Base-by-base conservation (phyloP, 352 stramenopile species). In the Hyaloperonospora arabidopsidis region DNA sequence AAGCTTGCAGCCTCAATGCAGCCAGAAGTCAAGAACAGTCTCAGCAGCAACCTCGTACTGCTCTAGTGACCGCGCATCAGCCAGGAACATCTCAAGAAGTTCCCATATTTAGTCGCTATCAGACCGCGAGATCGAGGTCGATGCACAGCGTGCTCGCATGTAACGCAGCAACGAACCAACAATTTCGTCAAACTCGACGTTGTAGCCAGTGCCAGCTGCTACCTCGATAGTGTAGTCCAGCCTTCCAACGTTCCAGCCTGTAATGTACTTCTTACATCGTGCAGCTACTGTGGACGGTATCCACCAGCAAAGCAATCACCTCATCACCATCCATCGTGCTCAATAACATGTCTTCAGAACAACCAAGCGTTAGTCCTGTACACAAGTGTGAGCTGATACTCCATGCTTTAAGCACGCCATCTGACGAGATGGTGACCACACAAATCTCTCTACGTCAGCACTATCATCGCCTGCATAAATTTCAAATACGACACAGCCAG, bases 111-210 rank as follows among this genome's bases (percentile, higher is more conserved):
- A 55, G 23, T 71, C 70, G 8, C 46, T 76, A 44, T 59, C 67
- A 3, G 23, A 61, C 41, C 52, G 46, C 14, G 63, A 55, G 11
- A n/a, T n/a, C n/a, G n/a, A n/a, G n/a, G n/a, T n/a, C n/a, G n/a
- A n/a, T n/a, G 40, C 18, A 34, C 34, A 45, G 59, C 38, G 17
- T 79, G 63, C 25, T 72, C 69, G 13, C 68, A 79, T 0, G 74
- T 64, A 25, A 86, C 76, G 19, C 79, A 89, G 45, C 83, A 86
- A n/a, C 76, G 74, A 23, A 73, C 65, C 14, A 89, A 52, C 6
- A 75, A 90, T 49, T 79, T 84, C 13, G 72, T 90, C 51, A 90
- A 65, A 35, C 70, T 63, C 13, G 28, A 61, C 28, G 73, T 60
- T 8, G 51, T 64, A 4, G 41, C 17, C n/a, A n/a, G 87, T 87